These are phyloP conservation scores for Rossbeevera mucosa DNA, from an alignment of 768 basidiomycete species.

Conservation along the genomic window DNA sequence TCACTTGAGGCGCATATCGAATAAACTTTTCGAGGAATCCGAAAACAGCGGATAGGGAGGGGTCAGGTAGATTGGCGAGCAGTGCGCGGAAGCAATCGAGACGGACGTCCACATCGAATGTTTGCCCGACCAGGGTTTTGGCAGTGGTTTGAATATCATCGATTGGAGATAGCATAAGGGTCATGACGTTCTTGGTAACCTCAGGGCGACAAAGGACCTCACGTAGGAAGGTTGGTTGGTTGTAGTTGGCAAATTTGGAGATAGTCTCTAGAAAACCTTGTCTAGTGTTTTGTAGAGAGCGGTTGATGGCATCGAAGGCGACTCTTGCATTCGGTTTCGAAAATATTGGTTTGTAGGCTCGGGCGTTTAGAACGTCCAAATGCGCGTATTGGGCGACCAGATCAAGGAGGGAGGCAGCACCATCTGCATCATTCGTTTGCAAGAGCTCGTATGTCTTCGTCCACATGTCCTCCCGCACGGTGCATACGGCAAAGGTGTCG, in stretches of 20 bases:
- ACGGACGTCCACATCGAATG: constrained; percentile 87
- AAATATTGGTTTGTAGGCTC: constrained; percentile 43
- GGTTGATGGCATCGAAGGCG: constrained; percentile 56
- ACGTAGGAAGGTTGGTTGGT: constrained; percentile 45
- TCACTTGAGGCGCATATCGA: constrained; percentile 53
- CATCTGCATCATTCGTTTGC: constrained; percentile 53
- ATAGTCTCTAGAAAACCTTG: constrained; percentile 60
- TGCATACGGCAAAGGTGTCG: constrained; percentile 32
- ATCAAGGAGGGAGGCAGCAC: constrained; percentile 53
- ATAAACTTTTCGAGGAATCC: constrained; percentile 65
- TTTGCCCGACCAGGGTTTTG: constrained; percentile 75
- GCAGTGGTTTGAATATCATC: constrained; percentile 70
- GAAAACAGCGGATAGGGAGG: constrained; percentile 66
- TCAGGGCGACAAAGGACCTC: constrained; percentile 52
- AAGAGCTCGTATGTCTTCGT: constrained; percentile 55
- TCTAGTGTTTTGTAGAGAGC: constrained; percentile 51
- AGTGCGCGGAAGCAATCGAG: constrained; percentile 82
- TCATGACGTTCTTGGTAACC: constrained; percentile 55
- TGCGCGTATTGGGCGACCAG: constrained; percentile 59
- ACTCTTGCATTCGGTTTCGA: constrained; percentile 27
- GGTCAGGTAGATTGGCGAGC: constrained; percentile 59
- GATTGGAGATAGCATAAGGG: constrained; percentile 78
- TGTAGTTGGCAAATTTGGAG: constrained; percentile 62
- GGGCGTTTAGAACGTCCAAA: constrained; percentile 55
- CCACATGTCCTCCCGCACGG: constrained; percentile 65